Conservation (phyloP, 805 yeast species). For the Hemisphaericaspora nanyangensis region DNA sequence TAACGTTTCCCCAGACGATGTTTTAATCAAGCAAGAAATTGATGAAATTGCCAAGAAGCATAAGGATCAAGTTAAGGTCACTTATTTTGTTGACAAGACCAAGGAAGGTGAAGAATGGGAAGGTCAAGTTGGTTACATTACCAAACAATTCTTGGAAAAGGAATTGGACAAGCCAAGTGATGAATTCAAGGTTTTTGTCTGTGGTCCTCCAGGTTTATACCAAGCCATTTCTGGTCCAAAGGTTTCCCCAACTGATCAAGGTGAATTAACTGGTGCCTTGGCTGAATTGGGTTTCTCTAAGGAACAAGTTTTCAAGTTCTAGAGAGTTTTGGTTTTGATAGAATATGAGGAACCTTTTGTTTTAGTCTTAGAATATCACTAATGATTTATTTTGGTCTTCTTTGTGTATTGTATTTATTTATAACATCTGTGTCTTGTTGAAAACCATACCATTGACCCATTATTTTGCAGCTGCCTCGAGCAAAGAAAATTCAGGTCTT, state of each 20-base stretch:
- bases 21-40: slow-evolving; percentile 72
- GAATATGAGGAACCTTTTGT: background rate
- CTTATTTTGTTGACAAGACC: slow-evolving; percentile 77
- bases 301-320: slow-evolving; percentile 88
- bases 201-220: slow-evolving; percentile 95
- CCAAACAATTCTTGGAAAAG: slow-evolving; percentile 64
- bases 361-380: background rate
- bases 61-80: slow-evolving; percentile 75
- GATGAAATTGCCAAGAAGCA: slow-evolving; percentile 61
- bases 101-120: slow-evolving; percentile 38
- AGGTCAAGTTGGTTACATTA: slow-evolving; percentile 71
- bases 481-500: too few species aligned
- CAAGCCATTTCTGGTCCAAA: slow-evolving; percentile 83
- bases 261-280: slow-evolving; percentile 85
- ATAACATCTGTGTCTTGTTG: too few species aligned
- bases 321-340: slow-evolving; percentile 13
- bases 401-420: too few species aligned
- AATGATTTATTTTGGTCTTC: background rate
- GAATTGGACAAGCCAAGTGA: slow-evolving; percentile 58
- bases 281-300: slow-evolving; percentile 84
- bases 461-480: too few species aligned
- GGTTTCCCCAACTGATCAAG: slow-evolving; percentile 86
- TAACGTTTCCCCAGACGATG: slow-evolving; percentile 70
- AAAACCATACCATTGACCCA: too few species aligned
- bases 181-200: slow-evolving; percentile 69